Conservation (phyloP, 1,284 basidiomycete species). For the Pseudozyma tsukubaensis region DNA sequence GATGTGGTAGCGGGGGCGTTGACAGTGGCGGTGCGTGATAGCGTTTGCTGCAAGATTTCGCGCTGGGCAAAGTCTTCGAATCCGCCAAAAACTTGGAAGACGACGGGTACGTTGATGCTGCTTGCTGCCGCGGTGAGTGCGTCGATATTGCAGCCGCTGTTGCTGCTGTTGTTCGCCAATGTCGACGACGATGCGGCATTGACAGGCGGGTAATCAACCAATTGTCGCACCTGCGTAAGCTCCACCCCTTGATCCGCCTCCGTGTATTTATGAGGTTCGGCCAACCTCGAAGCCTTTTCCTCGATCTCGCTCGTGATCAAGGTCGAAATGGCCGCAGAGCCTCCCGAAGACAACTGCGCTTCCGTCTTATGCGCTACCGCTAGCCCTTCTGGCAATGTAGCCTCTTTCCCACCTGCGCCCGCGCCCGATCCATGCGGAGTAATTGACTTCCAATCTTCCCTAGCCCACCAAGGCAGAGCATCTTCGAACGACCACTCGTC, state of each 20-base stretch:
- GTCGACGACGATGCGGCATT: not conserved
- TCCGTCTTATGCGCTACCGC: conserved; percentile 24
- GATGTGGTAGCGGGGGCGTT: not conserved
- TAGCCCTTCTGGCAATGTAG: conserved; percentile 27
- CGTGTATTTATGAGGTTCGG: conserved; percentile 35
- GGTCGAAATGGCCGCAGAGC: conserved; percentile 26
- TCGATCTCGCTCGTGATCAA: conserved; percentile 47
- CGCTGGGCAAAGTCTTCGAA: conserved; percentile 62
- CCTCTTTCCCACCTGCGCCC: conserved; percentile 12
- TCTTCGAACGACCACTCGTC: conserved; percentile 67
- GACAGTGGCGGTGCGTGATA: not conserved
- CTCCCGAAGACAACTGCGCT: conserved; percentile 23
- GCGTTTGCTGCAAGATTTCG: conserved; percentile 52
- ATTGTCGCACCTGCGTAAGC: conserved; percentile 22
- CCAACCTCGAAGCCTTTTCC: conserved; percentile 40
- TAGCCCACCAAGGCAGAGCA: conserved; percentile 67
- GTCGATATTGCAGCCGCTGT: not conserved
- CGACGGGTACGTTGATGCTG: conserved; percentile 16
- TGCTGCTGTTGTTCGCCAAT: too few relatives aligned
- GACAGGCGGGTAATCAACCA: conserved; percentile 25
- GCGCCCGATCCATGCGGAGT: conserved; percentile 18
- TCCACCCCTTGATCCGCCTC: conserved; percentile 29
- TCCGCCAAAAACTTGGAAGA: conserved; percentile 48
- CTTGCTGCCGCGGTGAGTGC: conserved; percentile 4
- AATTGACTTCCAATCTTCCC: conserved; percentile 51